These are phyloP conservation scores for Chamaenerion angustifolium DNA, from an alignment of 345 rosid genomes.

Conservation along the genomic window DNA sequence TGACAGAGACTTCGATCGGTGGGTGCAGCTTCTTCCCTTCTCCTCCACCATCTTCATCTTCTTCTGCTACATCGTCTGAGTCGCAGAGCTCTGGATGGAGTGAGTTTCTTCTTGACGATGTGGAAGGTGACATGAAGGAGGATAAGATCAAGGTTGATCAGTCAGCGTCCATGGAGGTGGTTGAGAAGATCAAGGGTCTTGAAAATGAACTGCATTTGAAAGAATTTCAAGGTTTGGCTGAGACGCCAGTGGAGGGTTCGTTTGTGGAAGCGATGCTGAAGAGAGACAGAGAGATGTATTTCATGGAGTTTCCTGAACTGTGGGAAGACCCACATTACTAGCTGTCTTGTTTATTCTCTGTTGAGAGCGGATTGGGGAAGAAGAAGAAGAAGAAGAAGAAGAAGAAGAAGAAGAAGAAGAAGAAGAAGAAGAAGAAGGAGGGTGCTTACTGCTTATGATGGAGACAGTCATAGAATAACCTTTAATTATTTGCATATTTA, in stretches of 20 bases:
- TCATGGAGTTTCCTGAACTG: constrained; percentile 52
- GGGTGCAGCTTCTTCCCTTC: constrained; percentile 14
- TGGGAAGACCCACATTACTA: constrained; percentile 23
- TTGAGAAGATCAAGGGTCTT: background rate
- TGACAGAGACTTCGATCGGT: constrained; percentile 34
- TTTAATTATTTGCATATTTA: too few relatives aligned
- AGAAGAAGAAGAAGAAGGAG: too few relatives aligned
- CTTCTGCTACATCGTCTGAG: constrained; percentile 35
- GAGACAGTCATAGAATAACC: too few relatives aligned
- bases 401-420: too few relatives aligned
- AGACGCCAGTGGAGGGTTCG: constrained; percentile 9
- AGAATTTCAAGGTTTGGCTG: too few relatives aligned
- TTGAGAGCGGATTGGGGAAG: too few relatives aligned
- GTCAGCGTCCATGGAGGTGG: constrained; percentile 3
- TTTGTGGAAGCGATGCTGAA: constrained; percentile 61
- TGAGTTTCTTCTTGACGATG: constrained; percentile 71
- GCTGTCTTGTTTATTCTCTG: too few relatives aligned
- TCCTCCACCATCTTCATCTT: constrained; percentile 19
- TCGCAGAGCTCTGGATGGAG: constrained; percentile 48
- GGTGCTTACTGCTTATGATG: too few relatives aligned
- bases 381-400: too few relatives aligned
- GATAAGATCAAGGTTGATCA: constrained; percentile 1
- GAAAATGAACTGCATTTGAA: background rate
- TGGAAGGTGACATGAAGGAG: constrained; percentile 13
- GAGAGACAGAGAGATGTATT: constrained; percentile 36